A percentile compares a stretch with the other conserved stretches of the same genome.
Conservation (phyloP, 208 protist species). For the Trypanosomatidae sp. region DNA sequence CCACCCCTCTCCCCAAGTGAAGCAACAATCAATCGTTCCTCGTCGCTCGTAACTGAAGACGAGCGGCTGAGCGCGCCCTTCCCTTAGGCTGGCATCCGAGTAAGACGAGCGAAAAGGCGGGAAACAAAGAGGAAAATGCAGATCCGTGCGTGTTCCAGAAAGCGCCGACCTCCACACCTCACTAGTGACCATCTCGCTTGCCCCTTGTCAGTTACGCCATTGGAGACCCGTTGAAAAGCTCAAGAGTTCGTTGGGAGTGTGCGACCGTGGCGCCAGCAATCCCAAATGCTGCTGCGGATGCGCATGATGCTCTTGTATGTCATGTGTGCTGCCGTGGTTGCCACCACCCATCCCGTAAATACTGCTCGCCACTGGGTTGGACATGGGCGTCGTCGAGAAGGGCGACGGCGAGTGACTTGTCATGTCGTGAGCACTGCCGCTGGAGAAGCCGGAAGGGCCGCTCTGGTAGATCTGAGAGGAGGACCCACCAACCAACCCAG, state of each 20-base stretch:
- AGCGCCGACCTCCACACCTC: background rate
- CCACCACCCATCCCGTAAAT: slow-evolving; percentile 21
- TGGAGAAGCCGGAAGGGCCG: slow-evolving; percentile 9
- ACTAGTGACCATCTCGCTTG: background rate
- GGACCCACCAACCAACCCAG: slow-evolving; percentile 6
- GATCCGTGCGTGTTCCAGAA: background rate
- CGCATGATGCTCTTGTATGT: slow-evolving; percentile 6
- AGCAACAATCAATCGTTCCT: background rate
- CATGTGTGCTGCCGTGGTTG: background rate
- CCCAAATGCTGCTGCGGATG: slow-evolving; percentile 7
- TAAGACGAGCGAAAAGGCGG: background rate
- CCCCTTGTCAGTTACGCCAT: slow-evolving; percentile 19
- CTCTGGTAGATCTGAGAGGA: slow-evolving; percentile 20
- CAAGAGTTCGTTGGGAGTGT: slow-evolving; percentile 23
- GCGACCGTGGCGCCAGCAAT: slow-evolving; percentile 18
- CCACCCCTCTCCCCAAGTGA: background rate
- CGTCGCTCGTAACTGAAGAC: background rate
- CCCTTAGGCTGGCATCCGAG: background rate
- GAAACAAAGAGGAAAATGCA: background rate
- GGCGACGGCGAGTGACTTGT: slow-evolving; percentile 17
- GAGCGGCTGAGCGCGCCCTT: background rate
- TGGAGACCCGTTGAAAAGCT: slow-evolving; percentile 25
- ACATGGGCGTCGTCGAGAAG: slow-evolving; percentile 28
- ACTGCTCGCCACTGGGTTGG: background rate
- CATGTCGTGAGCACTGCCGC: slow-evolving; percentile 18